Conservation (phyloP, 2,329 filamentous ascomycete species). For the Beauveria varroae region DNA sequence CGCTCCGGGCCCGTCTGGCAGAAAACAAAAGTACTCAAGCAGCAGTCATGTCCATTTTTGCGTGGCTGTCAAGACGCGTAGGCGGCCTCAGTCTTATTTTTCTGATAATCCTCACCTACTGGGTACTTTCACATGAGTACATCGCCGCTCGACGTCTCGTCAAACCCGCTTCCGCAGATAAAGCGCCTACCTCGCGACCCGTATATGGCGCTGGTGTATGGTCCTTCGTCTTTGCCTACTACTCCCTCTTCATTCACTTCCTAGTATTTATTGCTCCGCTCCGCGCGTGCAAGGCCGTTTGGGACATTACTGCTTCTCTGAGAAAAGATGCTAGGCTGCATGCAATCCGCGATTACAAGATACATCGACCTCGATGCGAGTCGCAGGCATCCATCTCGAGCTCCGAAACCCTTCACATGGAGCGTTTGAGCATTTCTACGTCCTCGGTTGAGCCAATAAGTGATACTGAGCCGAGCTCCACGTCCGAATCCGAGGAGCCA, state of each 20-base stretch:
- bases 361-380: slow-evolving; percentile 43
- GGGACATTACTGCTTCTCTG: slow-evolving; percentile 46
- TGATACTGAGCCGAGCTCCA: slow-evolving; percentile 41
- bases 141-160: slow-evolving; percentile 30
- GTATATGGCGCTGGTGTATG: slow-evolving; percentile 38
- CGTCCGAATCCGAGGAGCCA: slow-evolving; percentile 35
- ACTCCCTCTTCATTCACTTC: slow-evolving; percentile 57
- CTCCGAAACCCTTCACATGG: slow-evolving; percentile 42
- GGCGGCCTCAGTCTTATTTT: slow-evolving; percentile 48
- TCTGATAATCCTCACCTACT: slow-evolving; percentile 43
- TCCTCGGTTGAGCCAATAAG: slow-evolving; percentile 42
- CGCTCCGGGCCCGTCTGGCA: not conserved
- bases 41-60: slow-evolving; percentile 43
- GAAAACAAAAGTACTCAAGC: too few species aligned
- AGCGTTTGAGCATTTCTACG: slow-evolving; percentile 37
- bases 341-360: slow-evolving; percentile 38
- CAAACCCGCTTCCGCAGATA: not conserved
- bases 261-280: slow-evolving; percentile 57
- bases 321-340: slow-evolving; percentile 37
- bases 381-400: slow-evolving; percentile 50
- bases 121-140: slow-evolving; percentile 45
- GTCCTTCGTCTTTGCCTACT: slow-evolving; percentile 53
- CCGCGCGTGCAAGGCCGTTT: slow-evolving; percentile 54
- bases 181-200: slow-evolving; percentile 21
- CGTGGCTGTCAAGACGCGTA: slow-evolving; percentile 45